Evolutionary conservation across 306 rosid genomes (phyloP).

Genomic region (Quercus berberidifolia): DNA sequence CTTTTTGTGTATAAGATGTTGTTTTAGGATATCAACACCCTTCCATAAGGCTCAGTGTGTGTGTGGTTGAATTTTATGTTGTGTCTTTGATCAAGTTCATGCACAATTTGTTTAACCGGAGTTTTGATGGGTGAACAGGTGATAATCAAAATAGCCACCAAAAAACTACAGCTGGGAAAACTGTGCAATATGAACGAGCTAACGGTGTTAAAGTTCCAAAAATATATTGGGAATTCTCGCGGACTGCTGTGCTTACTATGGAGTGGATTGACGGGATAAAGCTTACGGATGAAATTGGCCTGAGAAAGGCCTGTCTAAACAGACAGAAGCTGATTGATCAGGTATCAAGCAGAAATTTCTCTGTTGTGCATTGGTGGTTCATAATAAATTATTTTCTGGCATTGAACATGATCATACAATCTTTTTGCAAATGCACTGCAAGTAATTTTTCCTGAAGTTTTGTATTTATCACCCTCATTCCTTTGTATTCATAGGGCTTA

Average conservation of each 20-base stretch:
- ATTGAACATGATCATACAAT: neutral
- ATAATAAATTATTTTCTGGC: neutral
- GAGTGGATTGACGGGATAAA: constrained; percentile 97
- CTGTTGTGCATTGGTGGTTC: constrained; percentile 21
- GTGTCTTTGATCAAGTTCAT: constrained; percentile 11
- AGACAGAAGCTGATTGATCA: constrained; percentile 84
- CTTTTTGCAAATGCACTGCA: neutral
- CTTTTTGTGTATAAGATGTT: neutral
- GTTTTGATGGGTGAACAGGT: constrained; percentile 37
- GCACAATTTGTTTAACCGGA: constrained; percentile 12
- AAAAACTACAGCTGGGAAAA: constrained; percentile 31
- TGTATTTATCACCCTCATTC: constrained; percentile 1
- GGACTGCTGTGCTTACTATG: constrained; percentile 84
- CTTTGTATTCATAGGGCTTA: constrained; percentile 62
- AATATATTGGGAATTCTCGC: constrained; percentile 81
- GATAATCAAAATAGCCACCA: constrained; percentile 26
- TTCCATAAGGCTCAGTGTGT: neutral
- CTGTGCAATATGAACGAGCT: constrained; percentile 20
- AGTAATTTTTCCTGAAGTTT: neutral
- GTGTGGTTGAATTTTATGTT: constrained; percentile 5
- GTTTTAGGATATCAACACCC: neutral
- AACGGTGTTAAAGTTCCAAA: constrained; percentile 75
- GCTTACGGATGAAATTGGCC: constrained; percentile 75
- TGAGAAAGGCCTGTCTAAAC: constrained; percentile 66
- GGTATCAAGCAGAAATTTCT: constrained; percentile 38